These are phyloP conservation scores for Penicillium sp. DNA, from an alignment of 2,329 filamentous ascomycete species.

Conservation along the genomic window DNA sequence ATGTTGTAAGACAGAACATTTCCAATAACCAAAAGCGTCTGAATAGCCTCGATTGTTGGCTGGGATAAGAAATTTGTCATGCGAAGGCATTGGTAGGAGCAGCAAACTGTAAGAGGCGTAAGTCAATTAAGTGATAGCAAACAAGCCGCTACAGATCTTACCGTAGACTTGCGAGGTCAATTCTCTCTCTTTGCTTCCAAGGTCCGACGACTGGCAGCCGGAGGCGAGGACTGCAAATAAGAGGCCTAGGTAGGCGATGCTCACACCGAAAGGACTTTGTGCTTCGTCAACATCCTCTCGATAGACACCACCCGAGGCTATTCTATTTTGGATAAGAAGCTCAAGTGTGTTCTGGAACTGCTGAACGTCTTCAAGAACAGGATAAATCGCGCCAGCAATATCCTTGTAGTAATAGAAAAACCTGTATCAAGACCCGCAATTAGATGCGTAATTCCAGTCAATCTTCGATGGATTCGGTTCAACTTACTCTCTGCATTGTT, in stretches of 20 bases:
- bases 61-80: slow-evolving; percentile 66
- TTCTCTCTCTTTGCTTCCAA: slow-evolving; percentile 61
- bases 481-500: slow-evolving; percentile 56
- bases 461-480: not conserved
- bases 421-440: slow-evolving; percentile 29
- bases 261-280: slow-evolving; percentile 59
- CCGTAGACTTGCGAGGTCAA: slow-evolving; percentile 66
- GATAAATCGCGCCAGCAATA: slow-evolving; percentile 62
- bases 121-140: not conserved
- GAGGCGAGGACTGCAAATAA: slow-evolving; percentile 65
- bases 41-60: slow-evolving; percentile 62
- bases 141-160: slow-evolving; percentile 33
- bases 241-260: slow-evolving; percentile 60
- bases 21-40: slow-evolving; percentile 63
- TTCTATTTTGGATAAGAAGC: slow-evolving; percentile 56
- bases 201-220: slow-evolving; percentile 61
- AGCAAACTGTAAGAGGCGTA: slow-evolving; percentile 54
- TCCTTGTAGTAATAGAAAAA: slow-evolving; percentile 62
- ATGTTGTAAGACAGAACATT: slow-evolving; percentile 65
- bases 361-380: slow-evolving; percentile 59
- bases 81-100: slow-evolving; percentile 65
- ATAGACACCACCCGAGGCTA: slow-evolving; percentile 46
- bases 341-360: slow-evolving; percentile 58
- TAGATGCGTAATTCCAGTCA: not conserved
- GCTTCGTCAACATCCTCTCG: slow-evolving; percentile 51